Evolutionary conservation across 352 stramenopile species (phyloP), one percentile per base, ranked within the genome.

Genomic region (Globisporangium acanthophoron): DNA sequence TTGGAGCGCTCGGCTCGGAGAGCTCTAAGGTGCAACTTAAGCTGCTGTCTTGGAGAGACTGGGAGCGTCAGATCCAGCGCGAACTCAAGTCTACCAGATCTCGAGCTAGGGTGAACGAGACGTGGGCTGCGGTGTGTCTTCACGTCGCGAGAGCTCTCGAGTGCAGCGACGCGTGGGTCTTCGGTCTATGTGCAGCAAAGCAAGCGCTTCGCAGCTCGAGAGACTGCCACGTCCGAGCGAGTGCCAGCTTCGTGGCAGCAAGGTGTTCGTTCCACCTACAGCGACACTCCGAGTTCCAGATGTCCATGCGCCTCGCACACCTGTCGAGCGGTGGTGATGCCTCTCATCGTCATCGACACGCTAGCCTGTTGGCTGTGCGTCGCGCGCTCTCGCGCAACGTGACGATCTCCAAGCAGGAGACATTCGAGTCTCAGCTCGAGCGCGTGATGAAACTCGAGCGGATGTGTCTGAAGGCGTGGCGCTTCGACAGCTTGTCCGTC

Each of bases 401-500:
- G 13, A 61, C 55, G n/a, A 45, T 73, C 2, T 74, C 72, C 0
- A 75, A 63, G 15, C 41, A 54, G 11, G 74, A 88, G 29, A 24
- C 71, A 1, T 90, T 88, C 46, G 44, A 50, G 8, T 59, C 35
- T 15, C 73, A 67, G 12, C 63, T 88, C 0, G 70, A 76, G 33
- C 75, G 74, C 3, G 46, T 85, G 0, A 50, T 68, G 16, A 90
- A 88, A 52, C 73, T 90, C 5, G 77, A 90, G 44, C 71, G 80
- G 16, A 79, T 88, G 72, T 78, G 75, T 21, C 45, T 87, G 12
- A 83, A 82, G 21, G 77, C 80, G 0, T 88, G 77, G 80, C 37
- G 58, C 7, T 78, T 61, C 21, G 65, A 85, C 44, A 90, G 77
- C 52, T 56, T 87, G 15, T 58, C 80, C 0, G 18, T 58, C 11